phyloP scores from a whole-genome alignment of 1,139 yeast species.

The Saccharomyces hybrid region DNA sequence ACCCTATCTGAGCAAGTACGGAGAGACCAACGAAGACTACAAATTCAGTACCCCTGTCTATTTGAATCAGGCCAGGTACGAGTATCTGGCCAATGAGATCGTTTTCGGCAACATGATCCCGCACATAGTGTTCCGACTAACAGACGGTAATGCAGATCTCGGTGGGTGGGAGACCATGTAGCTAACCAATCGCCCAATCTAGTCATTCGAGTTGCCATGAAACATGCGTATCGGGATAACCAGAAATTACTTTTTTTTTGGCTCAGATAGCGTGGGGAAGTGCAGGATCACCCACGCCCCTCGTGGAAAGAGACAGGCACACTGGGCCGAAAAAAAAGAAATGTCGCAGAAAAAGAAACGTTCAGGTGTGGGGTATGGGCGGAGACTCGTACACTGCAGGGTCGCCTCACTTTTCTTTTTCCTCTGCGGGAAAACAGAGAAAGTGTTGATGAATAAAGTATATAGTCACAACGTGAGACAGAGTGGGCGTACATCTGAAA shows the following conservation, averaged over 20 bases:
- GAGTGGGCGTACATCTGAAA: not conserved
- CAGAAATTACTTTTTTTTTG: not conserved
- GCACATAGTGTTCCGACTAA: conserved; percentile 66
- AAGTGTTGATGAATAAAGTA: not conserved
- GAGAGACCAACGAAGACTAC: conserved; percentile 72
- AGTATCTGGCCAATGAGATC: conserved; percentile 54
- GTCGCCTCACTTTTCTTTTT: not conserved
- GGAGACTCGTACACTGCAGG: not conserved
- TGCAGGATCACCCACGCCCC: not conserved
- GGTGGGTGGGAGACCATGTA: conserved; percentile 96
- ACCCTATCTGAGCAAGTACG: conserved; percentile 82
- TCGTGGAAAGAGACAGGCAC: not conserved
- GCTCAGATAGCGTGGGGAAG: not conserved
- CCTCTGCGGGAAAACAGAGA: not conserved
- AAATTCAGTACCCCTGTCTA: conserved; percentile 69
- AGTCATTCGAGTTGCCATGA: not conserved
- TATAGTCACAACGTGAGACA: not conserved
- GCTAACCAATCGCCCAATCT: conserved; percentile 1
- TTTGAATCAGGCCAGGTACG: conserved; percentile 56
- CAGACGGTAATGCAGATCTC: conserved; percentile 71
- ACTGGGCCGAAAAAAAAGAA: not conserved
- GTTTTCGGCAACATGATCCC: conserved; percentile 81
- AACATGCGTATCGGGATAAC: not conserved
- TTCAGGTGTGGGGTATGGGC: not conserved
- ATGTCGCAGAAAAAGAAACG: not conserved